Evolutionary conservation across 345 rosid genomes (phyloP), one percentile per base, ranked within the genome.

Genomic region (Excoecaria agallocha): DNA sequence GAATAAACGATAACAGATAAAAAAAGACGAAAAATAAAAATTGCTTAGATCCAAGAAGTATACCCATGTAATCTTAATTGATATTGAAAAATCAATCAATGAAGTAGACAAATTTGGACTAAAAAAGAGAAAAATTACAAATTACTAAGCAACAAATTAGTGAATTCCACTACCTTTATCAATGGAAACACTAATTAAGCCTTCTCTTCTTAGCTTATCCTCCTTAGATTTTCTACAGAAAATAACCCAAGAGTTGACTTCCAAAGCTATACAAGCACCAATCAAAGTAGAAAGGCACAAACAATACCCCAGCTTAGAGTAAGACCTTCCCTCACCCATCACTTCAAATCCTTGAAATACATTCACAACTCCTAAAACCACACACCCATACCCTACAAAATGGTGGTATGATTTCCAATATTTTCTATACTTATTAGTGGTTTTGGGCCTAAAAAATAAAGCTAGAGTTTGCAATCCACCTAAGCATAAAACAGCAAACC

Each of bases 341-440:
- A 92, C 98, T 48, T 93, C 96, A 15, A 93, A 91, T 48, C 99
- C 99, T 62, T 95, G 96, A 67, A 93, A 93, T 69, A 95, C 98
- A 82, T 95, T 93, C 80, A 95, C 98, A n/a, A 95, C 89, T 0
- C 99, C 98, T 30, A 93, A 49, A 58, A 95, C 97, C 45, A 95
- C 97, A 17, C 98, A 91, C 8, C 85, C 87, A 30, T 95, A 91
- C 80, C 99, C 98, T 0, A 95, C 98, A 77, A 93, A 89, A 82
- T 95, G 98, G 82, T 95, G 97, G 82, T 95, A 95, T 1, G 97
- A 91, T 82, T 95, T 95, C 98, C 99, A 95, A 16, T 95, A 91
- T 72, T 87, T 95, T 74, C 99, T 79, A 70, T 87, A 93, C 85
- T 88, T 89, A 81, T 91, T 87, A 0, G 99, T 93, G 0, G 97